Evolutionary conservation across 2,329 filamentous ascomycete genomes (phyloP).

Genomic region (Mycosphaerelloides madeirae): DNA sequence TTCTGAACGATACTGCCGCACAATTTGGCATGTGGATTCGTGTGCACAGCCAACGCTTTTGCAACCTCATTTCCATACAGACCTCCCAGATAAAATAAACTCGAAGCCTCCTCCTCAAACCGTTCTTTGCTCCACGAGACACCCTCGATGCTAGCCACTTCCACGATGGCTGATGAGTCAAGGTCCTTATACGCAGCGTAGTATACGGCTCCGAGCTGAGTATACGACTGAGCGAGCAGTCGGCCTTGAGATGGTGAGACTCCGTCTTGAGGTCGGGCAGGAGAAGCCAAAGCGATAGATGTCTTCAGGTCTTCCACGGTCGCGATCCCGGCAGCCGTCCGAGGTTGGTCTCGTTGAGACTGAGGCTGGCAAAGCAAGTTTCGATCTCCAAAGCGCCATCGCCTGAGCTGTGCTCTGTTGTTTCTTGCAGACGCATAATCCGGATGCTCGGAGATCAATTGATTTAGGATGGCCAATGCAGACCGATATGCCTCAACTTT

Average conservation of each 20-base stretch:
- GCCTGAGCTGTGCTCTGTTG: slow-evolving; percentile 62
- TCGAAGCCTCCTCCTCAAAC: slow-evolving; percentile 53
- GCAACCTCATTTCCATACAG: slow-evolving; percentile 54
- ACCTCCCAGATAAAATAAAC: slow-evolving; percentile 51
- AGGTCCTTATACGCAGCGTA: slow-evolving; percentile 23
- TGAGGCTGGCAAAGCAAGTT: slow-evolving; percentile 17
- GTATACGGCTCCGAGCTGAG: slow-evolving; percentile 49
- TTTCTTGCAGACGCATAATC: slow-evolving; percentile 68
- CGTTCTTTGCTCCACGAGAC: slow-evolving; percentile 27
- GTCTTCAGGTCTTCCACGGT: slow-evolving; percentile 33
- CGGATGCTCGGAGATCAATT: slow-evolving; percentile 55
- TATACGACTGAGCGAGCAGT: slow-evolving; percentile 65
- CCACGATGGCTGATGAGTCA: slow-evolving; percentile 8
- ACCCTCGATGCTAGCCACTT: slow-evolving; percentile 31
- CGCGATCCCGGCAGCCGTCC: slow-evolving; percentile 7
- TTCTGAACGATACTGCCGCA: slow-evolving; percentile 59
- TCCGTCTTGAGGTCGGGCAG: slow-evolving; percentile 45
- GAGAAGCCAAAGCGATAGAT: slow-evolving; percentile 57
- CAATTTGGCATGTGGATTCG: slow-evolving; percentile 60
- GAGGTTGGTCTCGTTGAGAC: slow-evolving; percentile 2
- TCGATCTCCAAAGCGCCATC: slow-evolving; percentile 50
- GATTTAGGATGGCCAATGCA: slow-evolving; percentile 43
- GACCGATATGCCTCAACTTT: slow-evolving; percentile 19
- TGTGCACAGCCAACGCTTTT: slow-evolving; percentile 54
- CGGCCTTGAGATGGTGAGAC: slow-evolving; percentile 62